Base-by-base conservation (phyloP, 495 filamentous ascomycete genomes). In the Neurospora hispaniola region DNA sequence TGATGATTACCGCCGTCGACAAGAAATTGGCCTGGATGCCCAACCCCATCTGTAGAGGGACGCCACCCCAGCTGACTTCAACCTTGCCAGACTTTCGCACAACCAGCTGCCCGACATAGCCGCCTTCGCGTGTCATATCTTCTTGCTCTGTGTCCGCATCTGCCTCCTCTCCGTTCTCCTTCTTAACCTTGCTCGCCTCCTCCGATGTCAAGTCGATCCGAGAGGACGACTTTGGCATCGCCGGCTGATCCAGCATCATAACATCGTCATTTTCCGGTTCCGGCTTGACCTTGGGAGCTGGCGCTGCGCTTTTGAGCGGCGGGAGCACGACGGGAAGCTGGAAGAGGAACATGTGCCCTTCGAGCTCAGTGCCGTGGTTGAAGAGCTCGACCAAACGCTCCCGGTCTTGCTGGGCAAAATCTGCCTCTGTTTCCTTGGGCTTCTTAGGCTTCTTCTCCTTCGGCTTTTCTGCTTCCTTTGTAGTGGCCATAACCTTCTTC, bases 291-390 rank as follows among this genome's bases (percentile, higher is more conserved):
- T 46, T 62, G 42, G 54, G 66, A 18, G 44, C 54, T 59, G 69
- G 73, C 70, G 16, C 71, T 73, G 43, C 74, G 73, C 69, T 48
- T 39, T 71, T 76, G 16, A 91, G 81, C 4, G 86, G 85, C 20
- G 89, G 89, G 0, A 90, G 80, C 18, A 88, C 82, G 14, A 87
- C 86, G 23, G 90, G 90, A 72, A 92, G 84, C 78, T 91, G 90
- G 80, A 92, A 90, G 69, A 91, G 82, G 71, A 89, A 90, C 72
- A 90, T 79, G 68, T 85, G 84, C 35, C 86, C 86, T 40, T 86
- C 86, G 40, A 78, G 75, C 20, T 76, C 75, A 9, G 76, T 76
- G 40, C 71, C 75, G 38, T 74, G 44, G 70, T 75, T 80, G 72
- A 83, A 80, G 42, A 76, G 76, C 9, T 74, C 74, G 43, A 84